Evolutionary conservation across 108 stramenopile species (phyloP), one percentile per base, ranked within the genome.

Genomic region (Skeletonema grethae): DNA sequence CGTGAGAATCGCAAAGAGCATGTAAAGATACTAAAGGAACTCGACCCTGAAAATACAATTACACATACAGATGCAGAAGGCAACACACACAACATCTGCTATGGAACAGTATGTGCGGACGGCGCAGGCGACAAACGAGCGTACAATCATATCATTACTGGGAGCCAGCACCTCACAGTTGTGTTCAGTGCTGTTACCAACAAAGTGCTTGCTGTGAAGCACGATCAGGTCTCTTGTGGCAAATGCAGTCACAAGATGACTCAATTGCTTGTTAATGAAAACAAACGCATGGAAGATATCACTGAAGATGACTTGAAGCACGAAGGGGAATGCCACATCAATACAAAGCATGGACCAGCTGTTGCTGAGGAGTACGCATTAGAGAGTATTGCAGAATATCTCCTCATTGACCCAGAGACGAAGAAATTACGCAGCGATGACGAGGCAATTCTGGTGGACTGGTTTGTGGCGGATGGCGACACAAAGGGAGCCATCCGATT

Each of bases 341-440:
- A 38, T 41, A 11, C 28, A 13, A 64, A 64, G 63, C 63, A 64
- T 2, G 48, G 63, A 25, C 63, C 63, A 38, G 45, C 63, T 5
- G 39, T 50, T 50, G 63, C 63, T 16, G 63, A 65, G 11, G 63
- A 65, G 43, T 65, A 65, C 13, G 63, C 63, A 13, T 12, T 56
- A 15, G 63, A 65, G 43, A 13, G 31, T 28, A 12, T 65, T 4
- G 63, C 50, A 0, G 25, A 56, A 16, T 56, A 43, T 13, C 63
- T 65, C 9, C 13, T 65, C 0, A 56, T 65, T 13, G 63, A 46
- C 50, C 63, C 63, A 12, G 3, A 15, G 53, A 65, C 63, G 4
- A 11, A 11, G 28, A 65, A 65, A 11, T 11, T 56, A 24, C 63
- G 45, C 13, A 15, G n/a, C 10, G 63, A 65, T 32, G 63, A 65